Conservation (phyloP, 805 yeast genomes). For the Teunomyces kruisii region DNA sequence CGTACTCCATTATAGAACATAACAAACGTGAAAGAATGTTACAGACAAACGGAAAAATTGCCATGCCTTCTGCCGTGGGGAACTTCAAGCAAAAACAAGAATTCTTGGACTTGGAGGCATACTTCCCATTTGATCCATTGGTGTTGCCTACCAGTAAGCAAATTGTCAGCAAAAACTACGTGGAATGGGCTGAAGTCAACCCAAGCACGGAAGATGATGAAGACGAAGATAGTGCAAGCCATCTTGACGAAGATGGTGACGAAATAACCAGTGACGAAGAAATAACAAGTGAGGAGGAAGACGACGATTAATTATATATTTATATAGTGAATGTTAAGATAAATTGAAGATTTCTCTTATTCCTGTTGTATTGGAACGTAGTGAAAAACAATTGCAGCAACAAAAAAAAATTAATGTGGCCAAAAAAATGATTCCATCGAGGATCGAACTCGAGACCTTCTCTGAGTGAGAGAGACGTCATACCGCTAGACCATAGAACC, state of each 20-base stretch:
- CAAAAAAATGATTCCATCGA: conserved; percentile 16
- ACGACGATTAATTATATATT: not conserved
- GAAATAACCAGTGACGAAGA: conserved; percentile 17
- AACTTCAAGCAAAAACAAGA: conserved; percentile 69
- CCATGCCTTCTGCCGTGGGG: conserved; percentile 30
- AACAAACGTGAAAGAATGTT: conserved; percentile 71
- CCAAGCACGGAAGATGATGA: conserved; percentile 62
- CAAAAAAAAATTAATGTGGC: not conserved
- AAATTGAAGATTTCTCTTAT: no score
- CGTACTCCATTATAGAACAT: conserved; percentile 89
- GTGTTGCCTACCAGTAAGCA: conserved; percentile 62
- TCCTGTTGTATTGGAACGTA: no score
- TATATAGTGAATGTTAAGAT: not conserved
- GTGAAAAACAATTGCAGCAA: no score
- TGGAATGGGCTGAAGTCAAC: conserved; percentile 69
- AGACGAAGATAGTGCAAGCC: conserved; percentile 31
- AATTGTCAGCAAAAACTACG: conserved; percentile 50
- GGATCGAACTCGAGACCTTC: conserved; percentile 22
- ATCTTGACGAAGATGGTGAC: conserved; percentile 26
- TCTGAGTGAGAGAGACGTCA: conserved; percentile 21
- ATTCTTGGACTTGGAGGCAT: conserved; percentile 86
- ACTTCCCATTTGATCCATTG: conserved; percentile 94
- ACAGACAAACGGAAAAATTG: conserved; percentile 39
- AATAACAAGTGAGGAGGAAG: conserved; percentile 23
- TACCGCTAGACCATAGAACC: conserved; percentile 22